These are phyloP conservation scores for Rhodotorula sp. DNA, from an alignment of 1,284 basidiomycete species.

Conservation along the genomic window DNA sequence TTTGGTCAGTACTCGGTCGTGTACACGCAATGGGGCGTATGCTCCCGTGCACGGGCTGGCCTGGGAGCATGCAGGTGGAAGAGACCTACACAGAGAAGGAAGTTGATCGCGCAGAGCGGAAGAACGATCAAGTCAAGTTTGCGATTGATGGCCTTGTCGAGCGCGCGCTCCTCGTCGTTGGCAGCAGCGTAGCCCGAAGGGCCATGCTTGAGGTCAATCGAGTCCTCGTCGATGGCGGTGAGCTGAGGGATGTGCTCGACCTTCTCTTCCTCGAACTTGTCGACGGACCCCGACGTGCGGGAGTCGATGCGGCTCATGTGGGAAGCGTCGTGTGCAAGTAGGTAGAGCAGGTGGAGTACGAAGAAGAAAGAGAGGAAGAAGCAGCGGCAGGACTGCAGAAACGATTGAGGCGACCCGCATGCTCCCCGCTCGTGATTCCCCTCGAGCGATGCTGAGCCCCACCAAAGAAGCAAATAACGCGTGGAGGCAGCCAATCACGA, in stretches of 20 bases:
- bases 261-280: not conserved
- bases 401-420: not conserved
- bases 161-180: not conserved
- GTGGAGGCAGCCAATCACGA: not conserved
- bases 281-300: not conserved
- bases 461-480: not conserved
- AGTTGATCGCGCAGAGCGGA: constrained; percentile 33
- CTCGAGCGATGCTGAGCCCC: not conserved
- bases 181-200: not conserved
- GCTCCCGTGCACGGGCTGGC: too few relatives aligned
- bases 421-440: not conserved
- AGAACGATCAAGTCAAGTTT: constrained; percentile 26
- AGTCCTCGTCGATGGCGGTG: not conserved
- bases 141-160: constrained; percentile 16
- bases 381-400: not conserved
- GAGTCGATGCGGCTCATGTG: not conserved
- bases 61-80: not conserved
- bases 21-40: too few relatives aligned
- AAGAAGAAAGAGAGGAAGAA: not conserved
- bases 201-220: not conserved
- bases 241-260: not conserved
- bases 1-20: too few relatives aligned
- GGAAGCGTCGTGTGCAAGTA: too few relatives aligned
- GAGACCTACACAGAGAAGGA: constrained; percentile 8
- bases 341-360: not conserved